Percentiles rank a stretch among this genome's conserved stretches.
Conservation (phyloP, 192 early-diverging fungal species). For the Coemansia brasiliensis region DNA sequence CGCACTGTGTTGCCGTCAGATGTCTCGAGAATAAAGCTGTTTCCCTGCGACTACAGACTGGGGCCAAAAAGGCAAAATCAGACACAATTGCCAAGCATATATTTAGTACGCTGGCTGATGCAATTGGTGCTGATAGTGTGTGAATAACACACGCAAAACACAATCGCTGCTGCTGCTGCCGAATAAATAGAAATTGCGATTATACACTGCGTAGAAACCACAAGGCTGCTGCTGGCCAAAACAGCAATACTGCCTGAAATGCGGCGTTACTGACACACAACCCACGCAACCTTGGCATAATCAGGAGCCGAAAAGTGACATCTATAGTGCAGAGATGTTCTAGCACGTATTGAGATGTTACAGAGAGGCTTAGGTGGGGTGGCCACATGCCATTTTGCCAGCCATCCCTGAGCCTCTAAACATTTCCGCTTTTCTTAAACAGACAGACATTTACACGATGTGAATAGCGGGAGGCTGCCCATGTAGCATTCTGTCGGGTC, state of each 20-base stretch:
- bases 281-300: conserved; percentile 4
- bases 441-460: neutral
- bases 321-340: conserved; percentile 5
- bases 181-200: conserved; percentile 16
- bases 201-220: conserved; percentile 19
- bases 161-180: neutral
- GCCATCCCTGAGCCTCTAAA: neutral
- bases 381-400: conserved; percentile 2
- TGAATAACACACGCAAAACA: conserved; percentile 4
- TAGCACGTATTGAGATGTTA: neutral
- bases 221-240: neutral
- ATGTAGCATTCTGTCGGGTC: neutral
- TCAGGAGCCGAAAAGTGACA: conserved; percentile 7
- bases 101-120: conserved; percentile 2
- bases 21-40: conserved; percentile 46
- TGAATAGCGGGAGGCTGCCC: conserved; percentile 4
- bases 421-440: neutral
- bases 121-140: conserved; percentile 14
- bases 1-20: conserved; percentile 38
- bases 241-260: neutral
- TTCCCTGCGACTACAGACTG: conserved; percentile 40
- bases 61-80: conserved; percentile 7
- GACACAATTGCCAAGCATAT: conserved; percentile 4
- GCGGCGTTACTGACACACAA: conserved; percentile 6
- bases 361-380: conserved; percentile 9